phyloP scores from a whole-genome alignment of 192 early-diverging fungal genomes.

The Paraglomus brasilianum region DNA sequence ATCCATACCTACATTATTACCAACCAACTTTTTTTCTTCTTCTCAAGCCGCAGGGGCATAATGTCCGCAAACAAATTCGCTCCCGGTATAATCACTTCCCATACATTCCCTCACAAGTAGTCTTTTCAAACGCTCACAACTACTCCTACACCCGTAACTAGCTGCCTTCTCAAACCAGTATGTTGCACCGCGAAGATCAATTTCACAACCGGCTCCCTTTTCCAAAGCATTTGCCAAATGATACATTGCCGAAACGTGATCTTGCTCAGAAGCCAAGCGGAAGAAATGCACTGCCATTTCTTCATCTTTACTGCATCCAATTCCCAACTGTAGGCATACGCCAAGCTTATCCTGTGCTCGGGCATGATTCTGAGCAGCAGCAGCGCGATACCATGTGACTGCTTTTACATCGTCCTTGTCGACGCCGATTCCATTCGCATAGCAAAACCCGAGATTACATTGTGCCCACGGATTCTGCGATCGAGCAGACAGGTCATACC shows the following conservation, averaged over 20 bases:
- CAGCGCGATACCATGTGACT: conserved; percentile 64
- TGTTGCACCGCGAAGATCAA: conserved; percentile 40
- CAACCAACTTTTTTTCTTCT: too few species aligned
- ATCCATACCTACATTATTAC: too few species aligned
- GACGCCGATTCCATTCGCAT: conserved; percentile 69
- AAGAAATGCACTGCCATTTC: conserved; percentile 51
- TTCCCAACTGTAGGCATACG: conserved; percentile 59
- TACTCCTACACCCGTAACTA: conserved; percentile 49
- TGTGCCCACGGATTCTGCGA: conserved; percentile 75
- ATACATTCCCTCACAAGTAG: conserved; percentile 50
- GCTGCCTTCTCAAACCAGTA: conserved; percentile 46
- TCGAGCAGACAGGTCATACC: conserved; percentile 59
- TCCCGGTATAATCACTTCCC: conserved; percentile 43
- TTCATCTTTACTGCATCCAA: conserved; percentile 50
- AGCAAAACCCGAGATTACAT: conserved; percentile 70
- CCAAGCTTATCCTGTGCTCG: conserved; percentile 72
- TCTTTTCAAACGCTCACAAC: conserved; percentile 50
- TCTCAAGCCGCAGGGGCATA: conserved; percentile 54
- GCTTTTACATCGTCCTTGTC: conserved; percentile 56
- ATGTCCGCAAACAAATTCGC: conserved; percentile 38
- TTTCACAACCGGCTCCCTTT: conserved; percentile 45
- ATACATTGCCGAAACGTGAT: conserved; percentile 49
- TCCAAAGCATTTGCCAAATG: conserved; percentile 49
- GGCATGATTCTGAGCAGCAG: conserved; percentile 63
- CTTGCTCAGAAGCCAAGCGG: conserved; percentile 52